These are phyloP conservation scores for Cutaneotrichosporon spelunceum DNA, from an alignment of 1,284 basidiomycete genomes.

Conservation along the genomic window DNA sequence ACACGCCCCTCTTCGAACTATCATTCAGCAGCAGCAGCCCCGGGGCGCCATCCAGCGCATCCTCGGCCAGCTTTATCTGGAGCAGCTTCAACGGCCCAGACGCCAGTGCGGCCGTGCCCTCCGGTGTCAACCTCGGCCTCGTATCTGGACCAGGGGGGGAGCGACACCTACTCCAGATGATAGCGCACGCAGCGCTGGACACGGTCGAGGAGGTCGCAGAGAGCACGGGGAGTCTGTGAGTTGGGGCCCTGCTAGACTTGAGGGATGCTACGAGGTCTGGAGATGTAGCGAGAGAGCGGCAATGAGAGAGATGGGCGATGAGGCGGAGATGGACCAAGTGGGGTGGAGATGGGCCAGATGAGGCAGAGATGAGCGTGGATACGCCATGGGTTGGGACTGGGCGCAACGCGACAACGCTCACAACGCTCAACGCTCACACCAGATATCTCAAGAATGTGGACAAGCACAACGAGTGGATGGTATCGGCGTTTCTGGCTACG, in stretches of 20 bases:
- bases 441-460: constrained; percentile 92
- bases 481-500: constrained; percentile 88
- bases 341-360: not conserved
- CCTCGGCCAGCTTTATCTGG: constrained; percentile 44
- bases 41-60: constrained; percentile 10
- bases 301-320: too few species aligned
- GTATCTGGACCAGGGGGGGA: constrained; percentile 54
- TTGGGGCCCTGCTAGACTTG: constrained; percentile 15
- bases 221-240: constrained; percentile 79
- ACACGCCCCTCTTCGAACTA: constrained; percentile 51
- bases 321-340: not conserved
- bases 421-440: constrained; percentile 13
- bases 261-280: too few species aligned
- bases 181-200: constrained; percentile 88
- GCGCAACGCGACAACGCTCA: not conserved
- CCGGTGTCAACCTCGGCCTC: constrained; percentile 14
- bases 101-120: constrained; percentile 4
- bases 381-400: not conserved
- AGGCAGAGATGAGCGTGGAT: not conserved
- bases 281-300: too few species aligned
- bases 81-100: constrained; percentile 33
- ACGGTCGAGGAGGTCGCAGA: constrained; percentile 85
- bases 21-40: constrained; percentile 40
- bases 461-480: constrained; percentile 95
- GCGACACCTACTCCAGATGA: constrained; percentile 92